Conservation (phyloP, 2,329 filamentous ascomycete genomes). For the Daldinia sp. region DNA sequence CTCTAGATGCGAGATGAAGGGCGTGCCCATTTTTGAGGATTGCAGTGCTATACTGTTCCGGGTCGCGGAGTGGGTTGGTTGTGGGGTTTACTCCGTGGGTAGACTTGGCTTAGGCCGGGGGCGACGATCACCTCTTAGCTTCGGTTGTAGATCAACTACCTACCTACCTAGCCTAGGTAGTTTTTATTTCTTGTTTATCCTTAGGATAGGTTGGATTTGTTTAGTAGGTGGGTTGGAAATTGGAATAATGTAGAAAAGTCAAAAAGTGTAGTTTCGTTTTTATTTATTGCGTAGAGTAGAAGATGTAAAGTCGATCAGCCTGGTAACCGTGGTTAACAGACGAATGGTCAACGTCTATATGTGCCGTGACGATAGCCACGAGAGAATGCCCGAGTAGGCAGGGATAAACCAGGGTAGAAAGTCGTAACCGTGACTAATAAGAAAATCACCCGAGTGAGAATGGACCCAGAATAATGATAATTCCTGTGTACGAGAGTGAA, state of each 20-base stretch:
- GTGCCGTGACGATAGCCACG: conserved; percentile 4
- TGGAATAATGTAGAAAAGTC: too few relatives aligned
- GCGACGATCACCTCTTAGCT: neutral
- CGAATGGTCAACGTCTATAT: neutral
- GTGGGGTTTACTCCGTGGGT: neutral
- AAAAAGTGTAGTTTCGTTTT: neutral
- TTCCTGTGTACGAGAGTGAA: conserved; percentile 7
- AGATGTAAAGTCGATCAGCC: neutral
- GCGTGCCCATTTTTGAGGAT: conserved; percentile 54
- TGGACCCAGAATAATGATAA: conserved; percentile 1
- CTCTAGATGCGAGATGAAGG: conserved; percentile 58
- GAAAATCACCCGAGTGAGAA: neutral
- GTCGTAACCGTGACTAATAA: conserved; percentile 18
- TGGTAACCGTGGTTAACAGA: neutral
- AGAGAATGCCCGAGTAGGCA: neutral
- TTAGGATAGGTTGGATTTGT: neutral
- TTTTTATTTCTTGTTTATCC: neutral
- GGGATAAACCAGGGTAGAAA: neutral
- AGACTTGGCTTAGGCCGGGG: too few relatives aligned
- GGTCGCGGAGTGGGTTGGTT: neutral
- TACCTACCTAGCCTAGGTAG: too few relatives aligned
- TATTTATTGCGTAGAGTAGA: neutral
- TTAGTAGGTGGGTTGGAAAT: neutral
- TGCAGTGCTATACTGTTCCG: neutral
- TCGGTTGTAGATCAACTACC: neutral